phyloP scores from a whole-genome alignment of 495 filamentous ascomycete genomes.

The Aspergillus nanangensis region DNA sequence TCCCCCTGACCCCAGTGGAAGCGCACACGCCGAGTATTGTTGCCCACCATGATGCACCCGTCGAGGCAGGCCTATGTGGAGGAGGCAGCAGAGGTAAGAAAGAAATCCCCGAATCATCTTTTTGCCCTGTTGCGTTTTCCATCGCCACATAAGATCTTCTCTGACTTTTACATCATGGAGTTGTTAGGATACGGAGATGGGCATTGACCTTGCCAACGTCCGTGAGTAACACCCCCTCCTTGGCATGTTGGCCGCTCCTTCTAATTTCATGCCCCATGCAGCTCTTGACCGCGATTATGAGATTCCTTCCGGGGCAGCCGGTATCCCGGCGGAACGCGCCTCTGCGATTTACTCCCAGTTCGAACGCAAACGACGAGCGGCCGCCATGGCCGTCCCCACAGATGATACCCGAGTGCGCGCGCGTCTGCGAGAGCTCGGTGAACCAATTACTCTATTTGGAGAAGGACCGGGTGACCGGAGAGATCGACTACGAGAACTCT shows the following conservation, averaged over 20 bases:
- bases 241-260: neutral
- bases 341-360: conserved; percentile 88
- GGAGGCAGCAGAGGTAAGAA: conserved; percentile 80
- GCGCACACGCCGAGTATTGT: neutral
- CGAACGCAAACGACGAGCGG: conserved; percentile 80
- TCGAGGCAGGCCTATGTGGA: conserved; percentile 94
- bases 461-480: conserved; percentile 84
- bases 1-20: neutral
- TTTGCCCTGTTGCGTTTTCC: neutral
- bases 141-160: neutral
- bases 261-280: conserved; percentile 17
- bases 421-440: conserved; percentile 74
- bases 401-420: conserved; percentile 84
- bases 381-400: conserved; percentile 90
- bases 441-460: conserved; percentile 93
- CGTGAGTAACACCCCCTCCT: conserved; percentile 50
- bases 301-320: conserved; percentile 64
- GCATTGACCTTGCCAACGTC: conserved; percentile 73
- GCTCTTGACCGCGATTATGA: conserved; percentile 85
- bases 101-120: conserved; percentile 20
- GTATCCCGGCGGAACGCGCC: conserved; percentile 81
- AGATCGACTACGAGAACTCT: conserved; percentile 78
- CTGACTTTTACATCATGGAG: neutral
- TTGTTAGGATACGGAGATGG: conserved; percentile 56
- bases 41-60: conserved; percentile 74